Base-by-base conservation (phyloP, 495 filamentous ascomycete genomes). In the Rostrohypoxylon terebratum region DNA sequence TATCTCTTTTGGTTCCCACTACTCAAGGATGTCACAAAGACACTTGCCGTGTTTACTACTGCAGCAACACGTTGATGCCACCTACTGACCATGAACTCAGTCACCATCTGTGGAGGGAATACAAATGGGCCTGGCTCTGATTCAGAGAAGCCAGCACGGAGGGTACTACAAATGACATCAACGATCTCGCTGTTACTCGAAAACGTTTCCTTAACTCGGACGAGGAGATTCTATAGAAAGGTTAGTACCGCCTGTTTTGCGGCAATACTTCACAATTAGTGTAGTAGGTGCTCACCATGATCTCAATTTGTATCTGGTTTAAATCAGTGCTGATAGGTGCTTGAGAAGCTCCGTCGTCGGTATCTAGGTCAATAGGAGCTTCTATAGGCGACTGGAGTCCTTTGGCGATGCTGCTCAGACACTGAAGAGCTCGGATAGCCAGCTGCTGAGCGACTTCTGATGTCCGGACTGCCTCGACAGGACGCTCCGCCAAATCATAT, bases 111-210 rank as follows among this genome's bases (percentile, higher is more conserved):
- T 0, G 92, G 87, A 6, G 92, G 84, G 80, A 98, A 87, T 63
- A 95, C 88, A 81, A 98, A 90, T 38, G 93, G 80, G 0, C 93
- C 93, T 2, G 93, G 90, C 11, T 87, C 87, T 1, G 82, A 87
- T 78, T 98, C 96, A 1, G 90, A 90, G 74, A 92, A 95, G 0
- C 94, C 94, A 16, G 90, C 87, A 63, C 90, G 89, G 60, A 95
- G 83, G 33, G 96, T 89, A 66, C 87, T 86, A 80, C 93, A 97
- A 21, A 89, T 88, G 23, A 87, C 86, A 75, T 96, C 93, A 18
- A 94, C 87, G 16, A 95, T 87, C 48, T 91, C 90, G 36, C 88
- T 87, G 66, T 90, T 88, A 57, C 85, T 78, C 3, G 84, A 83
- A 68, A 93, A 89, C 23, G 86, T 81, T 1, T 84, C 77, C 71